Evolutionary conservation across 2,329 filamentous ascomycete genomes (phyloP).

Genomic region (Pseudopithomyces chartarum): DNA sequence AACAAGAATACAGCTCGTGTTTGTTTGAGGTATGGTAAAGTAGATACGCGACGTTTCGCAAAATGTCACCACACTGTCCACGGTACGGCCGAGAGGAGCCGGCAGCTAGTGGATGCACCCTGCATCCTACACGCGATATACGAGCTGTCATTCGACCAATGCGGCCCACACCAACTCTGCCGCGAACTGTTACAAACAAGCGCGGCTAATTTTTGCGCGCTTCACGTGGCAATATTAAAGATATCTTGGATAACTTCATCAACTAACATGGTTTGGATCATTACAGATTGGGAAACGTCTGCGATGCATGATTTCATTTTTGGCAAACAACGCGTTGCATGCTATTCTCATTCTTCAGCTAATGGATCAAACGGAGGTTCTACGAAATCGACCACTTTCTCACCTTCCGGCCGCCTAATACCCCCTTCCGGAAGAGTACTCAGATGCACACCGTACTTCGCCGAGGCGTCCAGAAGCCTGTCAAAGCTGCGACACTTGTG

Average conservation of each 20-base stretch:
- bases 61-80: not conserved
- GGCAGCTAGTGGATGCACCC: not conserved
- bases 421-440: not conserved
- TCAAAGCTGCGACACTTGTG: slow-evolving; percentile 11
- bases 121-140: slow-evolving; percentile 4
- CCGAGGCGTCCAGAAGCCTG: slow-evolving; percentile 1
- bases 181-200: not conserved
- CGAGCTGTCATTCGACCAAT: not conserved
- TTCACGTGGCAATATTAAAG: not conserved
- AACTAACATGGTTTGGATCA: not conserved
- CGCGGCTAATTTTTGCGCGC: not conserved
- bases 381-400: slow-evolving; percentile 7
- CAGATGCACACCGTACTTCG: slow-evolving; percentile 1
- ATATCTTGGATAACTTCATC: not conserved
- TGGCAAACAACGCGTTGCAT: not conserved
- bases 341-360: not conserved
- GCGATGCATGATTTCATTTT: not conserved
- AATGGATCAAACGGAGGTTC: slow-evolving; percentile 10
- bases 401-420: slow-evolving; percentile 1
- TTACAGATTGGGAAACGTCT: not conserved
- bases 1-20: not conserved
- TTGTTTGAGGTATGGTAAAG: not conserved
- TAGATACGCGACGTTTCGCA: not conserved
- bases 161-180: slow-evolving; percentile 2
- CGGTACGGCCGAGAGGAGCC: not conserved